phyloP scores from a whole-genome alignment of 225 moss, liverwort and hornwort genomes.

The Takakia lepidozioides region DNA sequence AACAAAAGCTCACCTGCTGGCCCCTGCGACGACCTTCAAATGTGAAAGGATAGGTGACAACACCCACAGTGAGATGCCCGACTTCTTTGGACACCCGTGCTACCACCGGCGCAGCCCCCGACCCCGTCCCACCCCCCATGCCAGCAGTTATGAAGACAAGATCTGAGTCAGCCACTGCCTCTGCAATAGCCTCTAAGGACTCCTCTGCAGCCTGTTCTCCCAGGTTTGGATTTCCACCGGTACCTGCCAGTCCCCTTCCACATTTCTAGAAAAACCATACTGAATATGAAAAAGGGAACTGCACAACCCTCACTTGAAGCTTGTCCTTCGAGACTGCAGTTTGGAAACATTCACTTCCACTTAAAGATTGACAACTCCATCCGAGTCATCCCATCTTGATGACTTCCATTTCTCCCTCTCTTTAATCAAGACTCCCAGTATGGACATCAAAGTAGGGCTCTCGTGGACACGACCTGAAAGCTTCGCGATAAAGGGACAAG shows the following conservation, averaged over 20 bases:
- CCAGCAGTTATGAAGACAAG: constrained; percentile 91
- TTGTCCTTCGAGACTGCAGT: no score
- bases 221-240: constrained; percentile 73
- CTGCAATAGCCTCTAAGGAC: constrained; percentile 60
- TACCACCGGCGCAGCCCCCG: constrained; percentile 78
- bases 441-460: no score
- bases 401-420: no score
- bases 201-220: constrained; percentile 84
- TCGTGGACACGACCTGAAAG: no score
- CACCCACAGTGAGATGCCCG: constrained; percentile 68
- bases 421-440: no score
- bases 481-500: no score
- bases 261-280: no score
- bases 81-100: constrained; percentile 68
- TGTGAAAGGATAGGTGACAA: constrained; percentile 74
- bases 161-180: constrained; percentile 68
- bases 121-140: constrained; percentile 86
- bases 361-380: no score
- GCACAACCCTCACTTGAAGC: no score
- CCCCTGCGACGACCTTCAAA: constrained; percentile 79
- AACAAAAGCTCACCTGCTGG: constrained; percentile 43
- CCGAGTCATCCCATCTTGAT: no score
- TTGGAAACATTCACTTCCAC: no score
- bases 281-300: no score
- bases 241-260: constrained; percentile 42